Evolutionary conservation across 2,329 filamentous ascomycete genomes (phyloP).

Genomic region (Aspergillus sp.): DNA sequence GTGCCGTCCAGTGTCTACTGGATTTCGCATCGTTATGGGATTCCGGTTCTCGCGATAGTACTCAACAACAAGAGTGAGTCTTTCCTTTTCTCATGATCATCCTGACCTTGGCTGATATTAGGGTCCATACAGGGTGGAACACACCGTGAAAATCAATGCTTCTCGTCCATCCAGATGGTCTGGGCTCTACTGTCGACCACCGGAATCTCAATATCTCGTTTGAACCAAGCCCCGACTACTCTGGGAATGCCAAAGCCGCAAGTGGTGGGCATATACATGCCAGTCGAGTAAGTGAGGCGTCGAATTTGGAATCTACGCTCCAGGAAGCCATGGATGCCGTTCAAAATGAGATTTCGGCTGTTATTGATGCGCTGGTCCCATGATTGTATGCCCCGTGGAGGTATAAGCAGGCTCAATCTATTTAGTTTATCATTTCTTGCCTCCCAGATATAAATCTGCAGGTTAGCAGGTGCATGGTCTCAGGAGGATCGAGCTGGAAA

Average conservation of each 20-base stretch:
- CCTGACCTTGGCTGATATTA: no score
- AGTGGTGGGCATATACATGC: not conserved
- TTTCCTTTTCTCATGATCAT: not conserved
- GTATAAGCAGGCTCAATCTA: no score
- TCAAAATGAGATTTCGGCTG: slow-evolving; percentile 45
- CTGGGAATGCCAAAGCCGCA: slow-evolving; percentile 56
- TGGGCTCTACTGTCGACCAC: slow-evolving; percentile 50
- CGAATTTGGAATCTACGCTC: slow-evolving; percentile 46
- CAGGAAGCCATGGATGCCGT: slow-evolving; percentile 50
- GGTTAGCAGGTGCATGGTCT: no score
- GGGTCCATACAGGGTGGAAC: slow-evolving; percentile 39
- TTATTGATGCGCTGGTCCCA: slow-evolving; percentile 42
- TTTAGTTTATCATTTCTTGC: no score
- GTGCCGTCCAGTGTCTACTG: slow-evolving; percentile 59
- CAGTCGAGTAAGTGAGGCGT: slow-evolving; percentile 27
- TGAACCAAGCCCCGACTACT: slow-evolving; percentile 54
- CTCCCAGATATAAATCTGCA: no score
- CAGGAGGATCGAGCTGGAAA: no score
- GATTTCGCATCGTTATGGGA: slow-evolving; percentile 56
- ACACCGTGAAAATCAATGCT: slow-evolving; percentile 45
- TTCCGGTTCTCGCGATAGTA: slow-evolving; percentile 57
- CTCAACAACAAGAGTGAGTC: slow-evolving; percentile 54
- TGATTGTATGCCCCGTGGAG: not conserved
- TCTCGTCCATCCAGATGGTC: slow-evolving; percentile 54
- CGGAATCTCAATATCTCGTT: slow-evolving; percentile 57